phyloP scores from a whole-genome alignment of 2,329 filamentous ascomycete genomes.

The Leptodontidium sp. region DNA sequence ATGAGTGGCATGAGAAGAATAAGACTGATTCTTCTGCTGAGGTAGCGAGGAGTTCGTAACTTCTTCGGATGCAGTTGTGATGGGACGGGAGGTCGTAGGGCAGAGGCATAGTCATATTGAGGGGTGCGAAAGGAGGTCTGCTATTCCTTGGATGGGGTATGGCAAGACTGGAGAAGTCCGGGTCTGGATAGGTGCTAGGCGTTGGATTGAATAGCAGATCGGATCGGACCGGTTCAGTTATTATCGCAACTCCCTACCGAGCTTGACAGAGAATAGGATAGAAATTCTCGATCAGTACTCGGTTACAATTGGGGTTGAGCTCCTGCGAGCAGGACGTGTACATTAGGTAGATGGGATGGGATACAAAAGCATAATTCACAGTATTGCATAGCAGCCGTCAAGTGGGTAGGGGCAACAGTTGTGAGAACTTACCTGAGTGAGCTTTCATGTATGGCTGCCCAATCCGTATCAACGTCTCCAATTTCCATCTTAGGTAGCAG shows the following conservation, averaged over 20 bases:
- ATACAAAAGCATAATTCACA: constrained; percentile 15
- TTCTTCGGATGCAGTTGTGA: neutral
- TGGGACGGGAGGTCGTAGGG: neutral
- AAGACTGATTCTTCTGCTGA: neutral
- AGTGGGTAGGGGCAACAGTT: neutral
- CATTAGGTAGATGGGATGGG: neutral
- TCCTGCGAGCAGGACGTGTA: constrained; percentile 11
- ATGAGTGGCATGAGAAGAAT: constrained; percentile 42
- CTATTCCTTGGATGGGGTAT: neutral
- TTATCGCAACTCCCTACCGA: constrained; percentile 3
- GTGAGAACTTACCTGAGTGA: no score
- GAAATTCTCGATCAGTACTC: neutral
- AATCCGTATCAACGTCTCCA: no score
- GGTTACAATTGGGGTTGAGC: neutral
- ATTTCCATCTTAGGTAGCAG: no score
- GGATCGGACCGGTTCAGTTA: neutral
- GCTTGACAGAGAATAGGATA: neutral
- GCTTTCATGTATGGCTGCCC: no score
- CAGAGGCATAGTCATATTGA: neutral
- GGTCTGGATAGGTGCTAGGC: neutral
- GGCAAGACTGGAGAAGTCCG: neutral
- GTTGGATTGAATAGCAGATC: neutral
- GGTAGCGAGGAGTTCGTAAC: neutral
- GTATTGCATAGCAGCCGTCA: neutral
- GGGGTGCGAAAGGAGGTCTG: neutral